Evolutionary conservation across 2,329 filamentous ascomycete genomes (phyloP).

Genomic region (Colletotrichum tropicicola): DNA sequence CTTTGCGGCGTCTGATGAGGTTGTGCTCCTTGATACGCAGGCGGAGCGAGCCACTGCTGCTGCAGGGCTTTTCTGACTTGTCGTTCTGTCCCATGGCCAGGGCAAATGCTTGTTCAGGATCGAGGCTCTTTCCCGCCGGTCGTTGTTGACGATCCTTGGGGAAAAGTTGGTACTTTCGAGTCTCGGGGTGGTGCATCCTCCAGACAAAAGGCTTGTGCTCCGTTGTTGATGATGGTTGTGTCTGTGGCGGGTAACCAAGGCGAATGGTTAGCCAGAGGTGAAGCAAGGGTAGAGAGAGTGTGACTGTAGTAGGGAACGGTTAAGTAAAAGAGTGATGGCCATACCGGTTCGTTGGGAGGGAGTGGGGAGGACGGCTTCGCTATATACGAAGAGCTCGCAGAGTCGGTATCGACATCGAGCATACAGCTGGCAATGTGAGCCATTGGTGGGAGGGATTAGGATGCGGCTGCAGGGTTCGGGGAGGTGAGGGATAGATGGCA

Average conservation of each 20-base stretch:
- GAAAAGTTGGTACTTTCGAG: slow-evolving; percentile 69
- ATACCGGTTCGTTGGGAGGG: slow-evolving; percentile 55
- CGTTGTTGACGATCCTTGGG: slow-evolving; percentile 59
- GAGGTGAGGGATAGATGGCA: slow-evolving; percentile 20
- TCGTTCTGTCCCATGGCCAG: slow-evolving; percentile 52
- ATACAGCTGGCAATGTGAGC: slow-evolving; percentile 71
- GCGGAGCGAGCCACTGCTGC: slow-evolving; percentile 52
- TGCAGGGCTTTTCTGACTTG: slow-evolving; percentile 48
- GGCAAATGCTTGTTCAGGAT: slow-evolving; percentile 59
- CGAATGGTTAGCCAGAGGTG: slow-evolving; percentile 26
- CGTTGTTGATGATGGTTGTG: slow-evolving; percentile 31
- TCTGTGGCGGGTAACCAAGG: slow-evolving; percentile 27
- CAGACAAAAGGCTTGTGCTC: slow-evolving; percentile 62
- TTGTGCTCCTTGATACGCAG: slow-evolving; percentile 67
- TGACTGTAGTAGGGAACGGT: neutral
- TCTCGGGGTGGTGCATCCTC: slow-evolving; percentile 67
- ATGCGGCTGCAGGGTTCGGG: slow-evolving; percentile 23
- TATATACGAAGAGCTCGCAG: slow-evolving; percentile 55
- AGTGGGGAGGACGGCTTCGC: slow-evolving; percentile 58
- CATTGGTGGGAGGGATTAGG: slow-evolving; percentile 50
- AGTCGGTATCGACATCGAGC: slow-evolving; percentile 55
- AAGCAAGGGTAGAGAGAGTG: slow-evolving; percentile 13
- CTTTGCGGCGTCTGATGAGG: slow-evolving; percentile 66
- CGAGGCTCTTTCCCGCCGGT: slow-evolving; percentile 53
- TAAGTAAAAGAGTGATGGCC: slow-evolving; percentile 32